Conservation (phyloP, 805 yeast species). For the Zygosaccharomyces lentus region DNA sequence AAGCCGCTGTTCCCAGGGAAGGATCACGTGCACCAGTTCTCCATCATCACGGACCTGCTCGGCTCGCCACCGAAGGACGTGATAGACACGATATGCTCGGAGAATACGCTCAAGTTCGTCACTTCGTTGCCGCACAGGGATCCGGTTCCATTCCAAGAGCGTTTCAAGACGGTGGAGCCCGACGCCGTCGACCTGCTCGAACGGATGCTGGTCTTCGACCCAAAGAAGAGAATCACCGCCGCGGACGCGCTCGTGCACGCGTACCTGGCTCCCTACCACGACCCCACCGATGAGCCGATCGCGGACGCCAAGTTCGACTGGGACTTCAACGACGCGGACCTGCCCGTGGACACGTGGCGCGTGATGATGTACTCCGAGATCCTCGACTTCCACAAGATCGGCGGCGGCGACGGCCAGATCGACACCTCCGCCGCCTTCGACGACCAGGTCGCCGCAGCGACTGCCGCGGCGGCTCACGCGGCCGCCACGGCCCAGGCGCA, state of each 20-base stretch:
- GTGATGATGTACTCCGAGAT: conserved; percentile 99
- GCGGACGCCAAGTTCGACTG: conserved; percentile 93
- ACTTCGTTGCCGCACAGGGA: conserved; percentile 89
- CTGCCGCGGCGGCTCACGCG: conserved; percentile 37
- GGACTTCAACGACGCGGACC: conserved; percentile 96
- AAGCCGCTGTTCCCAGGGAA: conserved; percentile 96
- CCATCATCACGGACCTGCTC: conserved; percentile 89
- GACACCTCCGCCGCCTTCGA: conserved; percentile 35
- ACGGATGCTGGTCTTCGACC: conserved; percentile 91
- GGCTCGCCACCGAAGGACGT: conserved; percentile 98
- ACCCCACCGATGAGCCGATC: conserved; percentile 94
- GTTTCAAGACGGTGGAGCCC: conserved; percentile 75
- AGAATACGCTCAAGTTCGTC: conserved; percentile 90
- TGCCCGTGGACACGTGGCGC: conserved; percentile 97
- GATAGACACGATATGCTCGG: conserved; percentile 91
- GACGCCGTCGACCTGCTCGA: conserved; percentile 85
- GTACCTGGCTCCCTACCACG: conserved; percentile 92
- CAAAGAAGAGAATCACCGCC: conserved; percentile 89
- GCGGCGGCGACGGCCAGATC: conserved; percentile 40
- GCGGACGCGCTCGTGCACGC: conserved; percentile 86
- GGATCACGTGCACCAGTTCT: conserved; percentile 97
- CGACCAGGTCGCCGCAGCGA: conserved; percentile 37
- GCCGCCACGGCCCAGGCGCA: conserved; percentile 32
- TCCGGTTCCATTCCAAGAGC: conserved; percentile 79
- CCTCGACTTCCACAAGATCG: conserved; percentile 90